A percentile compares a stretch with the other conserved stretches of the same genome.
Evolutionary conservation across 441 rosid genomes (phyloP).

Genomic region (Syzygium malaccense): DNA sequence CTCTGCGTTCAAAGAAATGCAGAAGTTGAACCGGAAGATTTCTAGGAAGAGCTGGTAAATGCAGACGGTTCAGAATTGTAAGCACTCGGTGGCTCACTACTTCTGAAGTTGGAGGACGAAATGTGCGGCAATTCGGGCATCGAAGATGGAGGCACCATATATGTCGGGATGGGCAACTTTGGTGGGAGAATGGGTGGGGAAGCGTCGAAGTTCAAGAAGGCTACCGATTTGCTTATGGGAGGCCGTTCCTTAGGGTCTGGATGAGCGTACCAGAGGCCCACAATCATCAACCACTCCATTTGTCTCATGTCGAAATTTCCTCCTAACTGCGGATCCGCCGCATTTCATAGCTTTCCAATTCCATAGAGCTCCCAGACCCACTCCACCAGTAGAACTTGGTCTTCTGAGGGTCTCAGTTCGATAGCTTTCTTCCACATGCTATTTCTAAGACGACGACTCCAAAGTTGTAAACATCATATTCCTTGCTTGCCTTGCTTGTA

Average conservation of each 20-base stretch:
- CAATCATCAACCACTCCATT: background rate
- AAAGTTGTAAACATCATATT: background rate
- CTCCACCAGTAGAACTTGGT: background rate
- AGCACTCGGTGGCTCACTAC: background rate
- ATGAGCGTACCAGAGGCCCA: background rate
- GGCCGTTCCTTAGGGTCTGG: background rate
- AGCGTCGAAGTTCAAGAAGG: background rate
- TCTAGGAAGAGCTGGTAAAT: background rate
- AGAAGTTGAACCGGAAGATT: background rate
- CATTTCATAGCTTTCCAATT: background rate
- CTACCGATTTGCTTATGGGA: background rate
- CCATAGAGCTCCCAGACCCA: background rate
- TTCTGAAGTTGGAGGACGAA: background rate
- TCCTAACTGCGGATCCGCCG: background rate
- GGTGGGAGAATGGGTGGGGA: background rate
- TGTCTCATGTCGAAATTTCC: background rate
- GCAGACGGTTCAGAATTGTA: background rate
- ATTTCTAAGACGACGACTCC: background rate
- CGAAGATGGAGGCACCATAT: rapidly evolving
- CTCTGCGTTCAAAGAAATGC: background rate
- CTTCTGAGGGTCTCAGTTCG: background rate
- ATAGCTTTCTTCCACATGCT: background rate
- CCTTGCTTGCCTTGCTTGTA: background rate
- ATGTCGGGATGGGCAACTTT: background rate
- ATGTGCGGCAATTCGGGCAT: background rate